Evolutionary conservation across 169 alveolate genomes (phyloP), one percentile per base, ranked within the genome.

Genomic region (Plasmodium chabaudi): DNA sequence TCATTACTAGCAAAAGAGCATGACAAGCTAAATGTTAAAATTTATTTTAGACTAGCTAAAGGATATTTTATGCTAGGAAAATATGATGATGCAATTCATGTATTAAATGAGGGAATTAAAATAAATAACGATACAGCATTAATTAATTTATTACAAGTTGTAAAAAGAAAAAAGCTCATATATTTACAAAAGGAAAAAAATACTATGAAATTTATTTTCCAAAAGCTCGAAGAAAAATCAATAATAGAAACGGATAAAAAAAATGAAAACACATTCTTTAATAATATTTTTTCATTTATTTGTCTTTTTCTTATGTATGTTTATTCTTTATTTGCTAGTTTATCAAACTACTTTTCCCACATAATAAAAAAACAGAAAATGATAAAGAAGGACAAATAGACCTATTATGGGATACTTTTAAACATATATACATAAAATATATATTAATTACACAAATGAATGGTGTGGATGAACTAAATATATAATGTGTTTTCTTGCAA

Each of bases 1-100:
- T 79, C 89, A 5, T 59, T 79, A 55, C 44, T 79, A 23, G 89
- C 89, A 34, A 82, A 67, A 79, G 72, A 79, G 34, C 27, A 67
- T 79, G 89, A 79, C 44, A 79, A 67, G 68, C 51, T 51, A 47
- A 79, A 79, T 56, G 72, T 65, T 10, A 79, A 79, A 56, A 67
- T 79, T 13, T 79, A 67, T 59, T 79, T 79, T 70, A 51, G 89
- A 25, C 59, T 79, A 27, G 89, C 84, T 67, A 79, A 79, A 34
- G 89, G 89, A 34, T 79, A 79, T 65, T 79, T 79, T 67, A 79
- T 79, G 89, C 56, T 79, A 79, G 89, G 89, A 15, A 82, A 79
- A 65, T 79, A 60, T 67, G 82, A 79, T 51, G 55, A 79, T 42
- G 12, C 89, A 39, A 65, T 79, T n/a, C 53, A 79, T 67, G 68